These are phyloP conservation scores for Lindgomyces ingoldianus DNA, from an alignment of 495 filamentous ascomycete species.

Conservation along the genomic window DNA sequence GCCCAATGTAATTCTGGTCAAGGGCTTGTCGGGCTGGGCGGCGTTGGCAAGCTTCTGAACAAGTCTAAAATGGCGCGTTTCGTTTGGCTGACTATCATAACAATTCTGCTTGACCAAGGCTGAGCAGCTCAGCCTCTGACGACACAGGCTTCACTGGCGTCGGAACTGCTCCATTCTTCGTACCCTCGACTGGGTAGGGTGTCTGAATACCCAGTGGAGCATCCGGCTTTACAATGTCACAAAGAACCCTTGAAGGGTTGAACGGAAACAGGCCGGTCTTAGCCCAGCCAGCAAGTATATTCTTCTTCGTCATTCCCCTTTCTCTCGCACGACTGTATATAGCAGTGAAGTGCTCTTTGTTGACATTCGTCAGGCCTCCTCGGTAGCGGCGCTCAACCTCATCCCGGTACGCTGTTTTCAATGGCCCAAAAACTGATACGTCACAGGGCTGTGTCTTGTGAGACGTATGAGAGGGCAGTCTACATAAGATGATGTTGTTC, in stretches of 20 bases:
- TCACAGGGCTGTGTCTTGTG: background rate
- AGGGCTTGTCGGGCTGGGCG: conserved; percentile 7
- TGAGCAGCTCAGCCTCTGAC: conserved; percentile 11
- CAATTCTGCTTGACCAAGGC: conserved; percentile 4
- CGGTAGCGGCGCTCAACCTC: background rate
- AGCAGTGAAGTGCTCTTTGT: background rate
- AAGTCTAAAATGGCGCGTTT: conserved; percentile 4
- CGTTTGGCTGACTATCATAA: conserved; percentile 1
- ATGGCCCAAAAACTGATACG: background rate
- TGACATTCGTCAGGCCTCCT: background rate
- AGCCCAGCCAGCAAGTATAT: background rate
- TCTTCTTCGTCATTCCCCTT: background rate
- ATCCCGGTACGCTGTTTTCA: background rate
- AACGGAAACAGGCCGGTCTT: background rate
- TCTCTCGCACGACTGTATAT: background rate
- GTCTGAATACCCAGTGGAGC: background rate
- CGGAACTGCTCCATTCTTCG: conserved; percentile 3
- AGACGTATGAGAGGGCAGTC: background rate
- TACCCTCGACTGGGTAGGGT: background rate
- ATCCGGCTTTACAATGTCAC: background rate
- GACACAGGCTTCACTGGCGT: conserved; percentile 8
- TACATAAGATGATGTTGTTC: background rate
- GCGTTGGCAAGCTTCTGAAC: conserved; percentile 17
- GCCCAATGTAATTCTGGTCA: conserved; percentile 4
- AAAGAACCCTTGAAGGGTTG: background rate